phyloP scores from a whole-genome alignment of 352 stramenopile species.

The Globisporangium nagaii region DNA sequence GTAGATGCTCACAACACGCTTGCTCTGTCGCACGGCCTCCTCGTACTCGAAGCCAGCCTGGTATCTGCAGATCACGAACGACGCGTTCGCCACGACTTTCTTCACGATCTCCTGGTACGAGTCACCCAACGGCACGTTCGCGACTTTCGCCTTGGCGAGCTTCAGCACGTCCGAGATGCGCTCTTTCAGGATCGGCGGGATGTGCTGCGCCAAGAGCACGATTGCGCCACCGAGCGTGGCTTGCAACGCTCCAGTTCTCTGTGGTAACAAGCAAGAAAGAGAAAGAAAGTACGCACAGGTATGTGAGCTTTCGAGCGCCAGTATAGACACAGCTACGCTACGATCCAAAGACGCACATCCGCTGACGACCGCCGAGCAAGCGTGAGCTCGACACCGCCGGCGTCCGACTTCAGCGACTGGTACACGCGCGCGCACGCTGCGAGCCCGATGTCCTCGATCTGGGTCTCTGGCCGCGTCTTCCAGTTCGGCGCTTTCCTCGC shows the following conservation, averaged over 20 bases:
- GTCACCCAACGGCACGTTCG: constrained; percentile 62
- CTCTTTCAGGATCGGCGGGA: constrained; percentile 54
- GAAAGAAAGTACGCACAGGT: background rate
- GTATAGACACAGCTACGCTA: background rate
- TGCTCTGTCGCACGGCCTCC: constrained; percentile 60
- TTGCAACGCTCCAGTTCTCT: constrained; percentile 56
- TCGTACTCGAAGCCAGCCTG: constrained; percentile 78
- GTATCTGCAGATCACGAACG: constrained; percentile 80
- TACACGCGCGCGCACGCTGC: constrained; percentile 42
- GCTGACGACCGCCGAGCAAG: constrained; percentile 38
- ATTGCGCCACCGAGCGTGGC: constrained; percentile 46
- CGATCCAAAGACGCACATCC: constrained; percentile 21
- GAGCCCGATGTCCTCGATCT: constrained; percentile 45
- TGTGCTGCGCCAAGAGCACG: constrained; percentile 73
- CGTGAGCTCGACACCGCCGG: constrained; percentile 33
- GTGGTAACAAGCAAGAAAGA: background rate
- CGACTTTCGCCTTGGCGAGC: constrained; percentile 67
- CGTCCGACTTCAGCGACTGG: constrained; percentile 26
- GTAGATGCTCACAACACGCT: constrained; percentile 75
- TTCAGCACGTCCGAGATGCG: constrained; percentile 66
- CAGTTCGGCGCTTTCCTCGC: constrained; percentile 23
- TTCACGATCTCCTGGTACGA: constrained; percentile 73
- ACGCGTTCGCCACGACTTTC: constrained; percentile 75
- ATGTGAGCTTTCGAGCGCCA: background rate
- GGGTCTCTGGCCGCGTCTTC: constrained; percentile 41